Evolutionary conservation across 176 grass and related monocot species (phyloP), one percentile per base, ranked within the genome.

Genomic region (Musa schizocarpa): DNA sequence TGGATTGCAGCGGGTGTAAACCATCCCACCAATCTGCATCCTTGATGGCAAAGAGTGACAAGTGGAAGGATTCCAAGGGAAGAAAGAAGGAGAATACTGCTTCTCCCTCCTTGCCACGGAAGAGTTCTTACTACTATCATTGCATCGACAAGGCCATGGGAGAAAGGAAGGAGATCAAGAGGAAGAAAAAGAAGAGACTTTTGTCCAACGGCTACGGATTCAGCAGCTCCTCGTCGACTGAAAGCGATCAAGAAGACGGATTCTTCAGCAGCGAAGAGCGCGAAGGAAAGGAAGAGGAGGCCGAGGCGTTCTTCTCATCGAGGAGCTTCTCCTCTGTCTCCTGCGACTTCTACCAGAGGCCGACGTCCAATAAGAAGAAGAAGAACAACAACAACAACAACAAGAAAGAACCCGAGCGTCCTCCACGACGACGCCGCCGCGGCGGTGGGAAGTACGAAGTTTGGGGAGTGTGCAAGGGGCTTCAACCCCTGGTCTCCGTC

Each of bases 321-420:
- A 76, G 83, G 58, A 99, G 95, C 82, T 91, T 98, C 86, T 91
- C 95, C 56, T 99, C 90, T 24, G 90, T 89, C 80, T 99, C 95
- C 59, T 94, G 90, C 27, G 95, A 94, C 81, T 94, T 99, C 86
- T 99, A 99, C 84, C 69, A 53, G 23, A 67, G 65, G 1, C 51
- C 77, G 8, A 65, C 19, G 17, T 19, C 25, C 56, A 87, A 77
- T 52, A 90, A 88, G 34, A 85, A 79, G 3, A 58, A 72, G 50
- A 86, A 61, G 19, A 61, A 58, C 0, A 43, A 43, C 4, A 43
- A 43, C 4, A 29, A 29, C 29, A 29, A 29, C 29, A 29, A 29
- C 27, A 29, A 29, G 2, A 43, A 43, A 43, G 34, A 43, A 43
- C 34, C 34, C 34, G 34, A 43, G 34, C 34, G 34, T 43, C 55